Percentiles rank a stretch among this genome's conserved stretches.
These are phyloP conservation scores for Bothriochloa decipiens DNA, from an alignment of 176 grass and related monocot species.

Conservation along the genomic window DNA sequence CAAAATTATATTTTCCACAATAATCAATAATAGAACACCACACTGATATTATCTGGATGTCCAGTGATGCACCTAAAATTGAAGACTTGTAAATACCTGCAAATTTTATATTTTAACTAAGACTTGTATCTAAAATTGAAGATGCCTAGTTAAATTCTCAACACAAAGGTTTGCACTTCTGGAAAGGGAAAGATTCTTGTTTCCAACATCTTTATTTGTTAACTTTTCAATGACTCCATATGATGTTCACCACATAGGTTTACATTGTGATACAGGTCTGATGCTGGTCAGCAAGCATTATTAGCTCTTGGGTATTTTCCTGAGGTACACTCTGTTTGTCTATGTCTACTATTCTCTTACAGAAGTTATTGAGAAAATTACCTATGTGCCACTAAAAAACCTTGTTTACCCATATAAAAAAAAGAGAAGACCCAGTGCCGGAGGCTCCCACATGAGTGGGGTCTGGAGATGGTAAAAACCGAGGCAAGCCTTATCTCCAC, in stretches of 20 bases:
- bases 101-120: conserved; percentile 30
- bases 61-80: background rate
- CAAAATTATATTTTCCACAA: background rate
- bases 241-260: conserved; percentile 3
- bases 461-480: too few relatives aligned
- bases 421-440: too few relatives aligned
- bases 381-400: background rate
- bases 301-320: conserved; percentile 77
- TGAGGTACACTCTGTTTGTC: conserved; percentile 60
- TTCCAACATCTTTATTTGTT: conserved; percentile 27
- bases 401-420: background rate
- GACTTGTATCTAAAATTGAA: conserved; percentile 31
- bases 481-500: too few relatives aligned
- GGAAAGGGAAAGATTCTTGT: conserved; percentile 7
- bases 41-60: conserved; percentile 5
- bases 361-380: background rate
- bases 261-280: conserved; percentile 65
- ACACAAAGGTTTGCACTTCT: background rate
- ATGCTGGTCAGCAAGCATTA: conserved; percentile 92
- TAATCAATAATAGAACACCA: conserved; percentile 7
- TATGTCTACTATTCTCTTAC: conserved; percentile 38
- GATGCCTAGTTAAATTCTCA: conserved; percentile 10
- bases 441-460: too few relatives aligned
- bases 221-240: background rate
- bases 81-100: background rate